phyloP scores from a whole-genome alignment of 2,329 filamentous ascomycete genomes.

The Talaromyces marneffei region DNA sequence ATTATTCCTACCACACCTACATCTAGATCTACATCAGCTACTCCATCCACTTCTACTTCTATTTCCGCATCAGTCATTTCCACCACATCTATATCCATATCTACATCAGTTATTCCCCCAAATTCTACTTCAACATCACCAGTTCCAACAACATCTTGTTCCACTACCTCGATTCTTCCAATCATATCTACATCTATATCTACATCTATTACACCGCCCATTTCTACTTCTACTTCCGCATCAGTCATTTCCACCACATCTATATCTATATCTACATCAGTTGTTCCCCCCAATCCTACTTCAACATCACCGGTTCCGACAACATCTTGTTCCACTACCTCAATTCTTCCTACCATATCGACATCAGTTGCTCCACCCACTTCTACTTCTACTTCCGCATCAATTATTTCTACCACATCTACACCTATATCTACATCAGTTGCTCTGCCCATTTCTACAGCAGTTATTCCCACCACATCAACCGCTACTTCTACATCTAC shows the following conservation, averaged over 20 bases:
- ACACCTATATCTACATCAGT: background rate
- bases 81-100: background rate
- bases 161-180: too few relatives aligned
- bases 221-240: background rate
- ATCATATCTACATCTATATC: too few relatives aligned
- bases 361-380: background rate
- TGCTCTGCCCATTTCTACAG: background rate
- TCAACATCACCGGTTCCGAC: background rate
- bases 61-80: background rate
- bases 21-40: background rate
- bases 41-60: background rate
- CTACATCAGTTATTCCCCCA: background rate
- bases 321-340: background rate
- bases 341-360: background rate
- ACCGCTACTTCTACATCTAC: background rate
- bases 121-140: too few relatives aligned
- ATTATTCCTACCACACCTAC: too few relatives aligned
- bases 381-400: background rate
- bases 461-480: background rate
- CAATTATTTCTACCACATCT: background rate
- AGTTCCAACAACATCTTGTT: too few relatives aligned
- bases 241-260: constrained; percentile 1
- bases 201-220: background rate
- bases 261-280: constrained; percentile 2
- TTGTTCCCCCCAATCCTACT: background rate